Conservation (phyloP, 2,329 filamentous ascomycete species). For the Fusarium siculi region DNA sequence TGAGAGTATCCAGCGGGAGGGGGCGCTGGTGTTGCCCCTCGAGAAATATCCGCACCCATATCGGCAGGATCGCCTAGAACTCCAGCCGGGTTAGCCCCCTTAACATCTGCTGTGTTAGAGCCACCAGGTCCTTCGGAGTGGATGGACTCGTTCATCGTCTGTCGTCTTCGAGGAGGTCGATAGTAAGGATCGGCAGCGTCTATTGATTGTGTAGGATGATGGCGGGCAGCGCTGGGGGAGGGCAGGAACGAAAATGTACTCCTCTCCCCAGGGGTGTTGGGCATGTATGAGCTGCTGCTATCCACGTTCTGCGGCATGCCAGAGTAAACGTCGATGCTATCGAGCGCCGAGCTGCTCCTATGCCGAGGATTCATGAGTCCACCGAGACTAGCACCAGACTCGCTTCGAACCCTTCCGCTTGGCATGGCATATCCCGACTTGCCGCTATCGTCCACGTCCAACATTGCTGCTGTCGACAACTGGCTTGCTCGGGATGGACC, state of each 20-base stretch:
- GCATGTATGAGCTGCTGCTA: constrained; percentile 73
- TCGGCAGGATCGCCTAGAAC: constrained; percentile 53
- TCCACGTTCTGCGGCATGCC: constrained; percentile 61
- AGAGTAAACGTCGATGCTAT: constrained; percentile 60
- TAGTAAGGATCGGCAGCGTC: constrained; percentile 84
- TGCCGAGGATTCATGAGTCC: constrained; percentile 59
- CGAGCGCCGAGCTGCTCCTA: constrained; percentile 66
- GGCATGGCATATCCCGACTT: constrained; percentile 68
- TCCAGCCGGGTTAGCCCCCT: constrained; percentile 52
- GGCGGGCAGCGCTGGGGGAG: constrained; percentile 63
- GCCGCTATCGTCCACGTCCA: constrained; percentile 73
- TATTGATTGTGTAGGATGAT: constrained; percentile 57
- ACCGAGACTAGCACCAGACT: constrained; percentile 69
- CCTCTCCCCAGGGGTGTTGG: constrained; percentile 77
- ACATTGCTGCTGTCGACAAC: constrained; percentile 83
- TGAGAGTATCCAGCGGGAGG: constrained; percentile 45
- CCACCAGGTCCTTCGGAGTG: constrained; percentile 47
- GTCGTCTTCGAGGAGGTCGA: constrained; percentile 79
- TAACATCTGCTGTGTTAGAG: constrained; percentile 48
- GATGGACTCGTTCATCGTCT: constrained; percentile 61
- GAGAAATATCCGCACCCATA: constrained; percentile 54
- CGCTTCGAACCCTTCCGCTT: constrained; percentile 67
- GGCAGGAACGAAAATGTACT: constrained; percentile 78
- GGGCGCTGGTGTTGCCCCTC: constrained; percentile 56
- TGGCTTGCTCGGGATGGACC: constrained; percentile 80